Evolutionary conservation across 2,329 filamentous ascomycete species (phyloP), one percentile per base, ranked within the genome.

Genomic region (Claviceps spartinae): DNA sequence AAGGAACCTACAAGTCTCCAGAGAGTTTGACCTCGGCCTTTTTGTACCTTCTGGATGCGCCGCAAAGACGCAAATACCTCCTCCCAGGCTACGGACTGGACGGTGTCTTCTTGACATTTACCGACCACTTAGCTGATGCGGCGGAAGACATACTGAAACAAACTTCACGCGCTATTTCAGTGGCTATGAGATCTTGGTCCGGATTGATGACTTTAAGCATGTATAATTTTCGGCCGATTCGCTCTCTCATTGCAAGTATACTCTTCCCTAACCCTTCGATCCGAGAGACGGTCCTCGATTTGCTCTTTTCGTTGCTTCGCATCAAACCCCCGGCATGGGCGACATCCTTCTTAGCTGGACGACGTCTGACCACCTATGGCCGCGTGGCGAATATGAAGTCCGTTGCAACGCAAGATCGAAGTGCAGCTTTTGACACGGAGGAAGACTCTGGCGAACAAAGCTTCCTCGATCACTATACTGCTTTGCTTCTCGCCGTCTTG

Each of bases 291-390:
- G 82, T 96, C 18, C 76, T 98, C 55, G 93, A 98, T 64, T 72
- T 98, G 13, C 69, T 98, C 18, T 96, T 94, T 61, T 76, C 76
- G 0, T 65, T 84, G 2, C 68, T 98, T 49, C 82, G 91, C 38
- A 96, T 98, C 63, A 97, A 97, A 47, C 90, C 54, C 82, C 93
- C 44, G 83, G 89, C 8, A 4, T 98, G 93, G 93, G 94, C 93
- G 7, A 90, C 88, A 0, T 94, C 91, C 0, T 98, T 95, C 65
- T 77, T 98, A 47, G 93, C 94, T 38, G 94, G 93, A 7, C 81
- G 93, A 57, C 78, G 94, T 54, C 73, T 98, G 47, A 98, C 94
- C 0, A 98, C 93, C 0, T 98, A 98, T 65, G 91, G 90, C n/a
- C 80, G 94, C 60, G 90, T 97, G 40, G 83, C 88, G 7, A 93